Percentiles rank a stretch among this genome's conserved stretches.
Evolutionary conservation across 805 yeast species (phyloP).

Genomic region (Vanderwaltozyma verrucispora): DNA sequence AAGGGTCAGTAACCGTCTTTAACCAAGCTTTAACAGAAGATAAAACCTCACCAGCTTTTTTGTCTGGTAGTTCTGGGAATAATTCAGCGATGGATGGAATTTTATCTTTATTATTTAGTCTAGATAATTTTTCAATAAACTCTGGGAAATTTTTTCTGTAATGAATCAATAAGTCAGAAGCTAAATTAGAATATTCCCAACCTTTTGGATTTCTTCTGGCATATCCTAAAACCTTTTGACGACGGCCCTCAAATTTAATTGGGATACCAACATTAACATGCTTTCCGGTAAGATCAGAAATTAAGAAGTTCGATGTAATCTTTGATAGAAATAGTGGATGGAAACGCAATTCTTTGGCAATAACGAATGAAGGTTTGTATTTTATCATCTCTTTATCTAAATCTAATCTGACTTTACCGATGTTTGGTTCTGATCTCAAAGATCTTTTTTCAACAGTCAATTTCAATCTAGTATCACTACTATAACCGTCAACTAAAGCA

Average conservation of each 20-base stretch:
- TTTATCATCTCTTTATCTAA: slow-evolving; percentile 45
- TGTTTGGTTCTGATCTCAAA: slow-evolving; percentile 44
- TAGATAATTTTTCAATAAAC: slow-evolving; percentile 38
- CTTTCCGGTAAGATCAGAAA: slow-evolving; percentile 43
- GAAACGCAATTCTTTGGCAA: slow-evolving; percentile 46
- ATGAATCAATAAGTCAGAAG: slow-evolving; percentile 52
- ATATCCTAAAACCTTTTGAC: slow-evolving; percentile 81
- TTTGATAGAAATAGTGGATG: slow-evolving; percentile 61
- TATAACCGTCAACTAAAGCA: slow-evolving; percentile 55
- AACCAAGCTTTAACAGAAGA: slow-evolving; percentile 32
- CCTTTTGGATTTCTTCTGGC: slow-evolving; percentile 52
- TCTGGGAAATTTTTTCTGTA: slow-evolving; percentile 55
- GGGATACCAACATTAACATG: slow-evolving; percentile 69
- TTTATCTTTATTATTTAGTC: slow-evolving; percentile 8
- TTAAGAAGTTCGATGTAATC: slow-evolving; percentile 62
- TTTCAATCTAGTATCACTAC: slow-evolving; percentile 35
- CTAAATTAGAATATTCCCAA: slow-evolving; percentile 80
- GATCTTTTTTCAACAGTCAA: slow-evolving; percentile 44
- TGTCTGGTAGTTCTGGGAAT: slow-evolving; percentile 29
- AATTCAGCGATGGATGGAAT: slow-evolving; percentile 25
- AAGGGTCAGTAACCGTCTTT: slow-evolving; percentile 40
- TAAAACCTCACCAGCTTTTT: slow-evolving; percentile 21
- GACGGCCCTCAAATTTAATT: slow-evolving; percentile 68
- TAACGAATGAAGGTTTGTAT: slow-evolving; percentile 58
- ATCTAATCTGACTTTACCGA: slow-evolving; percentile 52